Conservation (phyloP, 1,284 basidiomycete genomes). For the Golubevia sp. region DNA sequence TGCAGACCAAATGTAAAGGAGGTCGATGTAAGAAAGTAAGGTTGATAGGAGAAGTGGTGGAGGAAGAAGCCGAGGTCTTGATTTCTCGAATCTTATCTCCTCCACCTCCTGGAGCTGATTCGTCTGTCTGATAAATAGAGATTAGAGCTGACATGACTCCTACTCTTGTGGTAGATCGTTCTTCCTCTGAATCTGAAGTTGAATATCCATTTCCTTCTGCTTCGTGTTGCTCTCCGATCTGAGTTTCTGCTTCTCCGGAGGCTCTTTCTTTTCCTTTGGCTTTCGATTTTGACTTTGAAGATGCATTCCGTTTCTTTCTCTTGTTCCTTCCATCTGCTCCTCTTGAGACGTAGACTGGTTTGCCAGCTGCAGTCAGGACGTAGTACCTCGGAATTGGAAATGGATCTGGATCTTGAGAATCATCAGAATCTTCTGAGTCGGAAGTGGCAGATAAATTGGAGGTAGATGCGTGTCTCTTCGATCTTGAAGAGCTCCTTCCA, state of each 20-base stretch:
- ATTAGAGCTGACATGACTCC: slow-evolving; percentile 55
- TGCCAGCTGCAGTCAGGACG: slow-evolving; percentile 42
- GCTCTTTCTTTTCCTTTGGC: too few species aligned
- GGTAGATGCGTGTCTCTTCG: too few species aligned
- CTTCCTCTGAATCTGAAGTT: slow-evolving; percentile 33
- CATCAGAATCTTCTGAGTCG: too few species aligned
- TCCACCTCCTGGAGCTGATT: slow-evolving; percentile 7
- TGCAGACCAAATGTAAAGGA: slow-evolving; percentile 46
- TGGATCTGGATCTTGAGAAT: slow-evolving; percentile 3
- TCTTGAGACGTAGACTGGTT: slow-evolving; percentile 43
- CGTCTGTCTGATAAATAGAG: slow-evolving; percentile 38
- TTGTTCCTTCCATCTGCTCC: slow-evolving; percentile 8
- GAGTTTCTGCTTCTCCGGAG: too few species aligned
- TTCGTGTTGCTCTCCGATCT: not conserved
- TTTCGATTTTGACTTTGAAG: too few species aligned
- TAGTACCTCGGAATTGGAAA: slow-evolving; percentile 34
- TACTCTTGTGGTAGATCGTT: slow-evolving; percentile 28
- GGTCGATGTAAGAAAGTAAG: slow-evolving; percentile 27
- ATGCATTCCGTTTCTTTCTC: not conserved
- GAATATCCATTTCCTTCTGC: not conserved
- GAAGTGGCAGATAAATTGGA: too few species aligned
- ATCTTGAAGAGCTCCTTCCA: too few species aligned
- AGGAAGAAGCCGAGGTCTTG: not conserved
- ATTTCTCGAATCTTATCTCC: slow-evolving; percentile 38
- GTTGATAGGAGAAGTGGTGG: slow-evolving; percentile 16